Evolutionary conservation across 192 early-diverging fungal genomes (phyloP).

Genomic region (Backusella parvicylindrica): DNA sequence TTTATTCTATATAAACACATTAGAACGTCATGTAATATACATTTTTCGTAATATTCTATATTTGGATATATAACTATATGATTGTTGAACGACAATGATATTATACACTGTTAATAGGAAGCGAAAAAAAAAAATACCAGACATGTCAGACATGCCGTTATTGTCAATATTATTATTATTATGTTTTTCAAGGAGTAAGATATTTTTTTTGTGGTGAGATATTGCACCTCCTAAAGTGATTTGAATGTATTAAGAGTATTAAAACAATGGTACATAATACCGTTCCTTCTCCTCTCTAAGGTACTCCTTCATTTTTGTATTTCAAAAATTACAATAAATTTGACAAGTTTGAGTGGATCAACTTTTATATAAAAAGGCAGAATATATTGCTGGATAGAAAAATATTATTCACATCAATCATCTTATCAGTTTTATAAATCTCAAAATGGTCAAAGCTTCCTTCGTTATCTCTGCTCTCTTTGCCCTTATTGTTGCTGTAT

Average conservation of each 20-base stretch:
- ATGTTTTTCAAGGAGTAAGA: neutral
- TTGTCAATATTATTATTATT: neutral
- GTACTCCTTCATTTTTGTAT: neutral
- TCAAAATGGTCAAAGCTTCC: neutral
- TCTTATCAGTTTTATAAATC: neutral
- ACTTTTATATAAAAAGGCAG: slow-evolving; percentile 1
- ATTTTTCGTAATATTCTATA: neutral
- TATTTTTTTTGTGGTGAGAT: neutral
- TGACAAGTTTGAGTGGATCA: neutral
- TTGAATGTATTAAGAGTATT: neutral
- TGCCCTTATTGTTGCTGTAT: neutral
- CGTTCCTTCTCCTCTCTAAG: neutral
- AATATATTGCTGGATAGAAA: neutral
- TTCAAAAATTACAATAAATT: neutral
- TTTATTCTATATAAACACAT: neutral
- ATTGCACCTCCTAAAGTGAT: neutral
- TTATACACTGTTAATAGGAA: neutral
- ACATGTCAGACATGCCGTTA: neutral
- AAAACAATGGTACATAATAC: neutral
- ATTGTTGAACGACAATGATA: neutral
- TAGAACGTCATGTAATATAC: neutral
- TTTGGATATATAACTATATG: neutral
- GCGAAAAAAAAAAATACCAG: no score
- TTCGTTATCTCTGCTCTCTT: neutral
- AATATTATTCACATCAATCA: neutral